Base-by-base conservation (phyloP, 441 rosid genomes). In the Geranium incanum region DNA sequence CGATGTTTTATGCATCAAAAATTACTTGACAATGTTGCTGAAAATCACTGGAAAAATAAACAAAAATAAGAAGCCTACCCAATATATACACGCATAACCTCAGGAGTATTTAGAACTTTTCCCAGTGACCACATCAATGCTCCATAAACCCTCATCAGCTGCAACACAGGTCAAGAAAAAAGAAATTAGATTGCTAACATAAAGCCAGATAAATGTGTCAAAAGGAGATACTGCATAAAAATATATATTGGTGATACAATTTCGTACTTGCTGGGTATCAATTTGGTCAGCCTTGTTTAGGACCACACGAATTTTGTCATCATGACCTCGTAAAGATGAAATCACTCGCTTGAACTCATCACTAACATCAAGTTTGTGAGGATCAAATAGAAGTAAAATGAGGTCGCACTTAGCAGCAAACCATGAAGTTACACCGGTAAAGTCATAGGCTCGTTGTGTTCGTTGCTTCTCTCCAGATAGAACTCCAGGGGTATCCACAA, bases 141-240 rank as follows among this genome's bases (percentile, higher is more conserved):
- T 79, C 99, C 99, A 83, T 95, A 90, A 28, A 95, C 99, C 84
- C 97, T 92, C 99, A 95, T 95, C 68, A 92, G 84, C 99, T 95
- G 84, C 67, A 70, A 71, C 15, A 75, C 38, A 75, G 50, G 63
- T 7, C 1, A 36, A 74, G 13, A 63, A 60, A 23, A 60, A 68
- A 65, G 41, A 8, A 12, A 63, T 67, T 39, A 74, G 19, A 72
- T 37, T n/a, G 15, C 67, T 11, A 8, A 39, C 70, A 64, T 41
- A 48, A 68, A 45, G 12, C 8, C 15, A 36, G 63, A 9, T 68
- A 37, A 15, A 70, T 38, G 62, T 67, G 43, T 21, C 52, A 66
- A 67, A 36, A 70, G 75, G 60, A 21, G 41, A 67, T 63, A 18
- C 59, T 45, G 12, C 52, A 37, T 23, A 39, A 38, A 38, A 68